These are phyloP conservation scores for Moesziomyces aphidis DNA, from an alignment of 1,284 basidiomycete species.

Conservation along the genomic window DNA sequence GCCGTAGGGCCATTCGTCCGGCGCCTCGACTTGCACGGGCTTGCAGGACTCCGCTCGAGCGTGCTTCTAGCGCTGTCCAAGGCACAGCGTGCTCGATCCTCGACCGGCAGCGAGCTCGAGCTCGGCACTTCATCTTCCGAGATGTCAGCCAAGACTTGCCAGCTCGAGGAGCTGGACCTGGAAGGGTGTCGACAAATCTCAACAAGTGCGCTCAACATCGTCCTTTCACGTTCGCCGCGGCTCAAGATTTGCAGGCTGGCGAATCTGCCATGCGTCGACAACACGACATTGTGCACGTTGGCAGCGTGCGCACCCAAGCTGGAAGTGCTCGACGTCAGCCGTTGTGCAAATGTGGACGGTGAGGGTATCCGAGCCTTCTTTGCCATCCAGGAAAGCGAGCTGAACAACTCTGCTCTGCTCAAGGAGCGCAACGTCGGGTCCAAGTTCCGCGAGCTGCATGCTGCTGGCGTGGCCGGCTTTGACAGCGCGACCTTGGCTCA, in stretches of 20 bases:
- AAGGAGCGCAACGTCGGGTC: slow-evolving; percentile 38
- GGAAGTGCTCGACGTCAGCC: slow-evolving; percentile 77
- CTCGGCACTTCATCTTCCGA: slow-evolving; percentile 1
- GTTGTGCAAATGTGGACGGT: slow-evolving; percentile 78
- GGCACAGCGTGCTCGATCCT: slow-evolving; percentile 24
- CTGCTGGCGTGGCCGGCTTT: slow-evolving; percentile 76
- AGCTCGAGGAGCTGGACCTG: slow-evolving; percentile 74
- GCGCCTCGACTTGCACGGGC: slow-evolving; percentile 76
- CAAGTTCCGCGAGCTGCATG: slow-evolving; percentile 69
- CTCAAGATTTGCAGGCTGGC: slow-evolving; percentile 76
- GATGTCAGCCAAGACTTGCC: slow-evolving; percentile 16
- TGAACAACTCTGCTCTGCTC: slow-evolving; percentile 6
- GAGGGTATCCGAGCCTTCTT: slow-evolving; percentile 71
- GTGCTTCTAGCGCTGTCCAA: slow-evolving; percentile 30
- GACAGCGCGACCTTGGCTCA: slow-evolving; percentile 74
- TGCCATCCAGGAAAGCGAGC: slow-evolving; percentile 24
- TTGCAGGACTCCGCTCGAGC: slow-evolving; percentile 71
- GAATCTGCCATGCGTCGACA: slow-evolving; percentile 77
- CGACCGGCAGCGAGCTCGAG: slow-evolving; percentile 4
- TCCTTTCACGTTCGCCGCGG: slow-evolving; percentile 77
- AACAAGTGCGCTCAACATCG: slow-evolving; percentile 76
- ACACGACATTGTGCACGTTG: slow-evolving; percentile 78
- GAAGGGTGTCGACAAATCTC: slow-evolving; percentile 79
- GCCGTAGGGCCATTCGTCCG: slow-evolving; percentile 75
- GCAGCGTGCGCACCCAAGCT: slow-evolving; percentile 74